Evolutionary conservation across 129 eudicot genomes (phyloP), one percentile per base, ranked within the genome.

Genomic region (Gnaphalium uliginosum): DNA sequence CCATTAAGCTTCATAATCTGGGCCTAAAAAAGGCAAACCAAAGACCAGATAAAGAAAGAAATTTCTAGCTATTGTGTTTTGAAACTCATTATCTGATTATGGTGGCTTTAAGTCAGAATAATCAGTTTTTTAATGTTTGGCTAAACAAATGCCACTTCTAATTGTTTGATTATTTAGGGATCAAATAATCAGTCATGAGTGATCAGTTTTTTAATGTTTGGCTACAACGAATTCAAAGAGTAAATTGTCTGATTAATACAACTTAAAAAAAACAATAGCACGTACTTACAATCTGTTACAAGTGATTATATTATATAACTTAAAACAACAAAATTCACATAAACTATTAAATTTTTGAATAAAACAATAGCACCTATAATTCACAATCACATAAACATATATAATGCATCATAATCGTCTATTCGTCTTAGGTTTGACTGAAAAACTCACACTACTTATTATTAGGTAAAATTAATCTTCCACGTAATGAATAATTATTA

Each of bases 1-100:
- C 53, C 76, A 39, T 85, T 85, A 66, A 91, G 97, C 83, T 73
- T 79, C 43, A 78, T 76, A 67, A 91, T 79, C 56, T 91, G 84
- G 82, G 85, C 83, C 97, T 91, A 65, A 29, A 71, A 26, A 32
- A 6, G 0, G 37, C 29, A 33, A 32, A 61, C 19, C 19, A 61
- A 61, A 66, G 69, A 65, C 21, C 61, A 37, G 41, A 39, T 2
- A 76, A 65, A 46, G 25, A 71, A 71, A 15, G 6, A 15, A 50
- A 50, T 6, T 50, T 63, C 15, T 57, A 22, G 26, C 25, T 57
- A 57, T 57, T 57, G 10, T 21, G 24, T 5, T n/a, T 57, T n/a
- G 13, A 21, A 57, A 19, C 24, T 57, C 26, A 9, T 22, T 57
- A 5, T 18, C 10, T 57, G 1, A 33, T 1, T 33, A 33, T 33